phyloP scores from a whole-genome alignment of 2,329 filamentous ascomycete genomes.

The Elsinoe arachidis region DNA sequence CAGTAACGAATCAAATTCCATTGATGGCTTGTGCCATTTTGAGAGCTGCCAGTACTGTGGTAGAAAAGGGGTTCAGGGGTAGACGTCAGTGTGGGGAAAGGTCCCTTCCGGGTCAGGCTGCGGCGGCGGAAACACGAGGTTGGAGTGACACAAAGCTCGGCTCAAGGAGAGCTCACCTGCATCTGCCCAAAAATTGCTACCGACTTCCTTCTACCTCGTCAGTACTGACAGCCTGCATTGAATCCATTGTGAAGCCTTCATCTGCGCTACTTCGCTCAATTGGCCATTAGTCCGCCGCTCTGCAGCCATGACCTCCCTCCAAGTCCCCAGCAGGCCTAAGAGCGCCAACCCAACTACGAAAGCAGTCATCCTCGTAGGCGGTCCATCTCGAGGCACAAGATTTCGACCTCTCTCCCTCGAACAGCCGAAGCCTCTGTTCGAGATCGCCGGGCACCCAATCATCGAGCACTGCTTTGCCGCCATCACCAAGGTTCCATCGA shows the following conservation, averaged over 20 bases:
- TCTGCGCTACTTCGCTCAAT: neutral
- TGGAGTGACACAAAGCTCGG: neutral
- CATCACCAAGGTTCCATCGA: slow-evolving; percentile 78
- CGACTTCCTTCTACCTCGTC: neutral
- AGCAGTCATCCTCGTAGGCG: slow-evolving; percentile 80
- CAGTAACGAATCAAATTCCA: no score
- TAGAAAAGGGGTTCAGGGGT: neutral
- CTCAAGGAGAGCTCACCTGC: slow-evolving; percentile 1
- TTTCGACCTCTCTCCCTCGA: slow-evolving; percentile 94
- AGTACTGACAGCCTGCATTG: neutral
- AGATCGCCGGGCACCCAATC: slow-evolving; percentile 95
- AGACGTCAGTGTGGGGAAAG: slow-evolving; percentile 1
- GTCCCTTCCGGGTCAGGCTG: neutral
- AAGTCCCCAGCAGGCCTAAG: slow-evolving; percentile 26
- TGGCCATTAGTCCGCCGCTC: neutral
- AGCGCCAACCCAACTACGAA: slow-evolving; percentile 59
- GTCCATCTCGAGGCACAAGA: slow-evolving; percentile 82
- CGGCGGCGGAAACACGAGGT: neutral
- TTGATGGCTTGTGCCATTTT: no score
- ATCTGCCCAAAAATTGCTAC: neutral
- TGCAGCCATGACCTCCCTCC: slow-evolving; percentile 17
- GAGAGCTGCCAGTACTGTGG: no score
- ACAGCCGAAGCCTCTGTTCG: slow-evolving; percentile 85
- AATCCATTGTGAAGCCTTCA: neutral
- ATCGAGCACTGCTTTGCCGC: slow-evolving; percentile 96